Evolutionary conservation across 169 alveolate genomes (phyloP).

Genomic region (Eimeria tenella): DNA sequence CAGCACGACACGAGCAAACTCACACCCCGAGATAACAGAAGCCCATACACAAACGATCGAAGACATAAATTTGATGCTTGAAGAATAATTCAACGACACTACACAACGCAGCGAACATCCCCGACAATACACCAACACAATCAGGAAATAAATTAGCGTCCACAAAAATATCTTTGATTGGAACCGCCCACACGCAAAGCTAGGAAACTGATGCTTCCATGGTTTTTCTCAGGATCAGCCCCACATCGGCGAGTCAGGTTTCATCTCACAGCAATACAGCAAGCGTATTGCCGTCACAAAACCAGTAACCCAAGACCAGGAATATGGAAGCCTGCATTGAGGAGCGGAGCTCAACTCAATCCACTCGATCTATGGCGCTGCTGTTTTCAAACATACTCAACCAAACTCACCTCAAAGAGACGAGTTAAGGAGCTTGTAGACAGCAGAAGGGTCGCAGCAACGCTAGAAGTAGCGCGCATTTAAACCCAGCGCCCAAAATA

Average conservation of each 20-base stretch:
- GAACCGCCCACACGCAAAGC: not conserved
- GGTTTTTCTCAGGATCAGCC: constrained; percentile 70
- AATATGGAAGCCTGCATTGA: constrained; percentile 43
- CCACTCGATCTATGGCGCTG: constrained; percentile 67
- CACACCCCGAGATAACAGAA: too few relatives aligned
- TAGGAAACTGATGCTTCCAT: constrained; percentile 28
- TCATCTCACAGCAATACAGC: not conserved
- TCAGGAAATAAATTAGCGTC: too few relatives aligned
- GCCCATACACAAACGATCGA: not conserved
- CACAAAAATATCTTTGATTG: not conserved
- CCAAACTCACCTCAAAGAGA: not conserved
- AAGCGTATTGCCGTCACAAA: not conserved
- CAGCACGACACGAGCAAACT: not conserved
- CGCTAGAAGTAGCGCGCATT: constrained; percentile 24
- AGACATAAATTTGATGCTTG: not conserved
- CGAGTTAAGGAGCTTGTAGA: constrained; percentile 53
- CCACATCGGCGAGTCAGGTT: constrained; percentile 58
- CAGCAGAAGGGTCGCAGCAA: constrained; percentile 76
- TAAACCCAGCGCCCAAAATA: constrained; percentile 60
- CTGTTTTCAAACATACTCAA: constrained; percentile 72
- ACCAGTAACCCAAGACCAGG: constrained; percentile 73
- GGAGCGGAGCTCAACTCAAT: constrained; percentile 67
- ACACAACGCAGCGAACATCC: too few relatives aligned
- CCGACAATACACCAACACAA: too few relatives aligned
- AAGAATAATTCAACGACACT: not conserved